Percentiles rank a stretch among this genome's conserved stretches.
Conservation (phyloP, 2,329 filamentous ascomycete genomes). For the Aspergillus pseudotamarii region DNA sequence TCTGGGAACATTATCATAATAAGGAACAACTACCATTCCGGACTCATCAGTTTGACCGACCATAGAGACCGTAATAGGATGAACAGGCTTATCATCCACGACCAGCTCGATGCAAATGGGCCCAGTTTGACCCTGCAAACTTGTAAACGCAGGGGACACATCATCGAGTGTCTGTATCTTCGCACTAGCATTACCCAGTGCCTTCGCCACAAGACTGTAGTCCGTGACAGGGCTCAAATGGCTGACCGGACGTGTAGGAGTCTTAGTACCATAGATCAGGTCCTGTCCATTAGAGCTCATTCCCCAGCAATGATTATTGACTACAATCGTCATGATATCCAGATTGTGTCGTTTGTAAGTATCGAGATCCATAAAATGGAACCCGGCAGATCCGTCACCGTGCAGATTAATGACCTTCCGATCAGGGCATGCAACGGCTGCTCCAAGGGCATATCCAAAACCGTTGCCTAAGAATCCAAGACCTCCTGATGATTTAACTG, state of each 20-base stretch:
- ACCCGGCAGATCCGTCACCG: neutral
- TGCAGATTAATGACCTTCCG: neutral
- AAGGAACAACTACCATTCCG: neutral
- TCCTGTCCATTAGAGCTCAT: neutral
- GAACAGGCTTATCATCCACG: neutral
- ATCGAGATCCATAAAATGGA: neutral
- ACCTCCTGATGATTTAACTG: neutral
- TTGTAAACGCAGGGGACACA: neutral
- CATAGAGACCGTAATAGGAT: neutral
- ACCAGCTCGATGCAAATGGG: neutral
- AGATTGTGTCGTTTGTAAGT: neutral
- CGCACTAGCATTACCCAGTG: neutral
- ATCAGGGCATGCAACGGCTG: neutral
- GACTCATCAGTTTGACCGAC: neutral
- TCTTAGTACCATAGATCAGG: neutral
- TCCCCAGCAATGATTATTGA: neutral
- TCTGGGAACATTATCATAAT: neutral
- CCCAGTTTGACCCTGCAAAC: fast-evolving
- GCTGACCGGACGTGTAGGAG: neutral
- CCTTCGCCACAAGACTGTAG: neutral
- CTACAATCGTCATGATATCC: neutral
- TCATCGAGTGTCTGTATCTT: neutral
- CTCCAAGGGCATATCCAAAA: neutral
- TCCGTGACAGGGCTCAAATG: neutral
- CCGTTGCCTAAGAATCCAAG: neutral